These are phyloP conservation scores for Phaeosphaeria sp. DNA, from an alignment of 2,329 filamentous ascomycete species.

Conservation along the genomic window DNA sequence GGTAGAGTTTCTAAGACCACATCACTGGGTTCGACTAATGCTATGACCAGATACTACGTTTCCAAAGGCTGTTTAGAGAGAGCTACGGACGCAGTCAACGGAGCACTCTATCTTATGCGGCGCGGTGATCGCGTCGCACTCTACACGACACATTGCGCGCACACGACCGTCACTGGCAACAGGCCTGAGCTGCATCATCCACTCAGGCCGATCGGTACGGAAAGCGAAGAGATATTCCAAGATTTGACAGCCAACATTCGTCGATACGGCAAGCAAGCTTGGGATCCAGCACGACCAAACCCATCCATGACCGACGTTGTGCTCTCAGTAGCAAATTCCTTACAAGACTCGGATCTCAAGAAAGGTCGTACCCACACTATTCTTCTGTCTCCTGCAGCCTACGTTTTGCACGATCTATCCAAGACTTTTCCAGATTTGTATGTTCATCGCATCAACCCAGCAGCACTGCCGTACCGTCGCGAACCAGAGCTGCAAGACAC, in stretches of 20 bases:
- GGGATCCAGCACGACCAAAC: slow-evolving; percentile 37
- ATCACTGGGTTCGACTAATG: slow-evolving; percentile 3
- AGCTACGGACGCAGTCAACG: slow-evolving; percentile 25
- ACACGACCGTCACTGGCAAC: slow-evolving; percentile 33
- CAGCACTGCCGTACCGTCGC: slow-evolving; percentile 28
- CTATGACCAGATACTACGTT: slow-evolving; percentile 33
- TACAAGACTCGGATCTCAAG: slow-evolving; percentile 20
- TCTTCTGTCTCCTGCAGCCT: slow-evolving; percentile 31
- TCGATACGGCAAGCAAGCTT: slow-evolving; percentile 28
- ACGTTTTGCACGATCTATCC: slow-evolving; percentile 31
- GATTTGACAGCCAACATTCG: slow-evolving; percentile 26
- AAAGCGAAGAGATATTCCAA: slow-evolving; percentile 22
- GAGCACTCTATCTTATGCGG: slow-evolving; percentile 24
- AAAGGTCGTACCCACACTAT: slow-evolving; percentile 33
- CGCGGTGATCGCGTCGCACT: slow-evolving; percentile 35
- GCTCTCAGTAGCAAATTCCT: slow-evolving; percentile 28
- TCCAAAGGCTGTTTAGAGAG: slow-evolving; percentile 30
- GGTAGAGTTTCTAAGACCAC: slow-evolving; percentile 23
- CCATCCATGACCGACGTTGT: slow-evolving; percentile 38
- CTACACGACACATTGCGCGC: slow-evolving; percentile 41
- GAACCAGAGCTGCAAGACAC: slow-evolving; percentile 14
- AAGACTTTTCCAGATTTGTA: slow-evolving; percentile 25
- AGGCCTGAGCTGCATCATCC: slow-evolving; percentile 34
- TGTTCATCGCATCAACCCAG: slow-evolving; percentile 39
- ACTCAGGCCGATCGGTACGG: slow-evolving; percentile 17